Base-by-base conservation (phyloP, 495 filamentous ascomycete genomes). In the Saxophila tyrrhenica region DNA sequence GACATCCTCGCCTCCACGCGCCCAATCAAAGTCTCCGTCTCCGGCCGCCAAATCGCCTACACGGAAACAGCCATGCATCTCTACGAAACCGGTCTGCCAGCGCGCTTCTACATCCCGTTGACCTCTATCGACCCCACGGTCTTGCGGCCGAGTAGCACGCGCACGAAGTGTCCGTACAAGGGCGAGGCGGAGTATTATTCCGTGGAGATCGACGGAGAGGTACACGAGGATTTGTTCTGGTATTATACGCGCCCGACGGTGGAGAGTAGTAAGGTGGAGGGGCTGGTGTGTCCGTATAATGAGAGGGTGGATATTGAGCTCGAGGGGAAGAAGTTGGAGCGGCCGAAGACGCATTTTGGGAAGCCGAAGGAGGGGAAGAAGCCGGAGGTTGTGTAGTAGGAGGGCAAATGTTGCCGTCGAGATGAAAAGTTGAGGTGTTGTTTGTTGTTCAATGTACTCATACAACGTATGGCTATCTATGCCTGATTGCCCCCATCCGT, bases 271-370 rank as follows among this genome's bases (percentile, higher is more conserved):
- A 54, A 56, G 10, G 69, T 83, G 51, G 67, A 62, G 25, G 76
- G 76, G 1, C 50, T 66, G 42, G 15, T 80, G 41, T 59, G 56
- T 52, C 79, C 81, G 53, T 83, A 81, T 54, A 80, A 81, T 57
- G 78, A 81, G 61, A 78, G 77, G 63, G 75, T 82, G 0, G 76
- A 82, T 52, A 67, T 80, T 25, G 70, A 64, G 46, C 59, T 83
- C 48, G 77, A 82, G 66, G 79, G 78, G 13, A 59, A 68, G 24
- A 65, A 61, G 58, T 67, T 75, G 57, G 59, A 72, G 59, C 56
- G 55, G 48, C 59, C 62, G 17, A 48, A 62, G 32, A 59, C 59
- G 38, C 57, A 54, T 20, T 63, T 63, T 41, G 57, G 60, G 35
- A 50, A 52, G n/a, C 49, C 55, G 29, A 53, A 50, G 11, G 50